A percentile compares a stretch with the other conserved stretches of the same genome.
Evolutionary conservation across 192 early-diverging fungal genomes (phyloP).

Genomic region (Spizellomyces punctatus): DNA sequence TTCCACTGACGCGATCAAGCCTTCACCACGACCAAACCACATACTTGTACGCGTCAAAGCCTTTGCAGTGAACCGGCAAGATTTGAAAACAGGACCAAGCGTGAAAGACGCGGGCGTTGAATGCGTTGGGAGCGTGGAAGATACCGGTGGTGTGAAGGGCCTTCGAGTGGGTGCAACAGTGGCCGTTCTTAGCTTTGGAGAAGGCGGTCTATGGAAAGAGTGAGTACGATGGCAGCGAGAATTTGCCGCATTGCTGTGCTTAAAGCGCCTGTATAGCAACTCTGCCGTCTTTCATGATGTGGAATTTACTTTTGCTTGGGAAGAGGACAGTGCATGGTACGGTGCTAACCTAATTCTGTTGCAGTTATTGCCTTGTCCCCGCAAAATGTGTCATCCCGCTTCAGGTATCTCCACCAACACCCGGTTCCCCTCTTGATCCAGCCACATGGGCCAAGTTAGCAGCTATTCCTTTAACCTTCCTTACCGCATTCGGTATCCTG

Average conservation of each 20-base stretch:
- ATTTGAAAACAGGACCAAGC: not conserved
- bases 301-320: not conserved
- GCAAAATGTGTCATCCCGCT: not conserved
- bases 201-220: constrained; percentile 11
- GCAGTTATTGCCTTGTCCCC: constrained; percentile 5
- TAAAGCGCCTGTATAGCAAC: too few relatives aligned
- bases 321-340: too few relatives aligned
- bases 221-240: not conserved
- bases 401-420: not conserved
- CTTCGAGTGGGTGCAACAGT: not conserved
- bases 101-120: constrained; percentile 9
- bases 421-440: not conserved
- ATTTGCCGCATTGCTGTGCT: too few relatives aligned
- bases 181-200: not conserved
- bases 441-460: not conserved
- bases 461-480: constrained; percentile 14
- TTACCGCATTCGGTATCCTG: constrained; percentile 20
- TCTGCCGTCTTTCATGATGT: too few relatives aligned
- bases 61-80: constrained; percentile 8
- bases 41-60: constrained; percentile 11
- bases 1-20: constrained; percentile 10
- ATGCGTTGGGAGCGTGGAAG: constrained; percentile 13
- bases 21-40: not conserved
- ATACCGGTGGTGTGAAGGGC: constrained; percentile 8
- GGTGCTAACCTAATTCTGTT: not conserved